Base-by-base conservation (phyloP, 164 flowering plant species). In the Chimonanthus praecox region DNA sequence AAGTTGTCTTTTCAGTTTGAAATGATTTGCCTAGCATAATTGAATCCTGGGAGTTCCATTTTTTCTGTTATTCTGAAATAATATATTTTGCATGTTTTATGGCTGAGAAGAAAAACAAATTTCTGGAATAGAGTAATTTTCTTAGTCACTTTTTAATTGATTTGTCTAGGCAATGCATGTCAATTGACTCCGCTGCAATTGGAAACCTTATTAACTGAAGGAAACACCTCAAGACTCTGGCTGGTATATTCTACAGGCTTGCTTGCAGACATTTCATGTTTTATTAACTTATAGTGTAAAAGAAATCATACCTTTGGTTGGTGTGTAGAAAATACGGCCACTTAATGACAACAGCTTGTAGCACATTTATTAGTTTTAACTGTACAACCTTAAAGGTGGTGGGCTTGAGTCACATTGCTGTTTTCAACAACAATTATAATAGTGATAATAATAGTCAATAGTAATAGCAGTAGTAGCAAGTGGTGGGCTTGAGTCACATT, bases 161-260 rank as follows among this genome's bases (percentile, higher is more conserved):
- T 20, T 68, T 49, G 68, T 78, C 6, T 77, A 94, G 98, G 98
- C 71, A 72, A 84, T 71, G 78, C 90, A 51, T 79, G 68, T 75
- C 89, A 83, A 58, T 80, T 92, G 77, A 95, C 99, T 20, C 99
- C 99, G 33, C 71, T 92, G 83, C 97, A 91, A 72, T 80, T 95
- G 83, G 99, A 95, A 85, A 72, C 88, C 71, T 60, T 92, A 74
- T 85, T 95, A 77, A 88, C 90, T 13, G 98, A 95, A 84, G 96
- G 94, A 75, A 87, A 78, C 77, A 85, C 90, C 67, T 86, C 99
- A 70, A 90, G 82, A 79, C 88, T 81, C 75, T 92, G 99, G 99
- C 88, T 95, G 97, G 98, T 92, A 80, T 71, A 90, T 90, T 11
- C 75, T 61, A 5, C 51, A 67, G 43, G 75, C 74, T 78, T 65